Evolutionary conservation across 306 rosid genomes (phyloP).

Genomic region (barrel medic (Medicago truncatula)): MtrunA17r5.0-ANR NC_053045.1:47467001-47467500

Average conservation of each 20-base stretch:
- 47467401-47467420: slow-evolving; percentile 29
- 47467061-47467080: accelerated
- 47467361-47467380: slow-evolving; percentile 52
- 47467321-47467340: neutral
- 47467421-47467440: slow-evolving; percentile 44
- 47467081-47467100: neutral
- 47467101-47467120: accelerated
- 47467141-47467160: slow-evolving; percentile 42
- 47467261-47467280: neutral
- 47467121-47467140: slow-evolving; percentile 43
- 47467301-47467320: accelerated
- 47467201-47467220: neutral
- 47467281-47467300: neutral
- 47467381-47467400: neutral
- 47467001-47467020: slow-evolving; percentile 44
- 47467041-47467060: neutral
- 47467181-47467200: slow-evolving; percentile 46
- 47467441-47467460: slow-evolving; percentile 36
- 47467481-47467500: accelerated
- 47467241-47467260: neutral
- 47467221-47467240: slow-evolving; percentile 37
- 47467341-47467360: slow-evolving; percentile 4
- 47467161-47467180: slow-evolving; percentile 42
- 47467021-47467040: neutral
- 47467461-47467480: accelerated